Evolutionary conservation across 768 basidiomycete species (phyloP), one percentile per base, ranked within the genome.

Genomic region (Leccinum ochraceum): DNA sequence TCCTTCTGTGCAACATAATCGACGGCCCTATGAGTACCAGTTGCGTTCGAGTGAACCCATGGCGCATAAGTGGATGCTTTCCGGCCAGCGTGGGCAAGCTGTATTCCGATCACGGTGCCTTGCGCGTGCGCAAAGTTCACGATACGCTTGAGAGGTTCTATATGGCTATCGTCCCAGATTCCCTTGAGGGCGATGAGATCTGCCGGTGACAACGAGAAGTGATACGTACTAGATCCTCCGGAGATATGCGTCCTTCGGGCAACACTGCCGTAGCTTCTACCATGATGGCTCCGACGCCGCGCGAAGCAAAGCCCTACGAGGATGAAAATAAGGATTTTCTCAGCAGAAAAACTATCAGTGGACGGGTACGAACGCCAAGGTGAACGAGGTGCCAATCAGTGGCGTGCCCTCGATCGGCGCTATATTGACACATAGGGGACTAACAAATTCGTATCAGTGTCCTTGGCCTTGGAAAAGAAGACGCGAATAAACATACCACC

Each of bases 311-410:
- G 1, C 81, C 81, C 83, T 85, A 58, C 10, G 58, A 42, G 34
- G 50, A 28, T n/a, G 57, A 32, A 16, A 13, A 50, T 53, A 37
- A 6, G 50, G 50, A n/a, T 4, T 24, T 24, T 44, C 22, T 28
- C 28, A 13, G 11, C 1, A 7, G 10, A 14, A 8, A 24, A 53
- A 52, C 24, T 0, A 8, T 20, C 44, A 20, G 42, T 20, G 4
- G 53, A 53, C 5, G 4, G 4, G 26, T 32, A 72, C 71, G 66
- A 62, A 84, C 84, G 1, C 89, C 89, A 36, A 90, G 79, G 69
- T 94, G 90, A 17, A 92, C 89, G 4, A 93, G 73, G 71, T 94
- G 93, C 86, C 88, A 93, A 63, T 92, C 88, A 1, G 91, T 92
- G 4, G 86, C 84, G 66, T 89, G 85, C 0, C 92, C 92, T 55